A percentile compares a stretch with the other conserved stretches of the same genome.
These are phyloP conservation scores for Bimuria novae-zelandiae DNA, from an alignment of 2,329 filamentous ascomycete genomes.

Conservation along the genomic window DNA sequence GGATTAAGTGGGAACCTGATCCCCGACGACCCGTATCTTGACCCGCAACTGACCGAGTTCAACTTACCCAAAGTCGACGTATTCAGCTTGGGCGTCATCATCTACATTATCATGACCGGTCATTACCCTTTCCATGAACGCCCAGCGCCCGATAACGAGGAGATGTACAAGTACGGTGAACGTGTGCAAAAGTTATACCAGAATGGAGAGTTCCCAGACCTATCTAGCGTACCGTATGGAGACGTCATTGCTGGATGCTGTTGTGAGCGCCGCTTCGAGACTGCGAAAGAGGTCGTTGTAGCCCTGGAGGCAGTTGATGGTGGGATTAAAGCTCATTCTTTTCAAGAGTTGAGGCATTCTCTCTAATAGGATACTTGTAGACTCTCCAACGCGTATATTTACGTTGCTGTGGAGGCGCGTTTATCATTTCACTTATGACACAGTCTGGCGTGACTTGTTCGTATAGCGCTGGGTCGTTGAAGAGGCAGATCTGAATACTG, in stretches of 20 bases:
- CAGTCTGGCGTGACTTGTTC: no score
- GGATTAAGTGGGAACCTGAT: slow-evolving; percentile 12
- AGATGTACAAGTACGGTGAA: slow-evolving; percentile 11
- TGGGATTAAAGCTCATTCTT: no score
- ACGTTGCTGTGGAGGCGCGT: no score
- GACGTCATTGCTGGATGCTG: slow-evolving; percentile 18
- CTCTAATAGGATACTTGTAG: no score
- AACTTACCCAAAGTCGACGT: slow-evolving; percentile 13
- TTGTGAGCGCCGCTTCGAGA: slow-evolving; percentile 14
- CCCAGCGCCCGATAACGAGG: slow-evolving; percentile 7
- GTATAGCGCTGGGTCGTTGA: no score
- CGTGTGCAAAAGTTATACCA: slow-evolving; percentile 10
- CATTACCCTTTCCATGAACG: slow-evolving; percentile 16
- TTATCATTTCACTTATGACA: no score
- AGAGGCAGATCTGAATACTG: no score
- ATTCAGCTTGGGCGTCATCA: slow-evolving; percentile 12
- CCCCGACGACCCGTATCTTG: slow-evolving; percentile 15
- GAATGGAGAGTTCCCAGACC: slow-evolving; percentile 14
- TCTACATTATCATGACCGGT: slow-evolving; percentile 16
- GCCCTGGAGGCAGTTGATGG: no score
- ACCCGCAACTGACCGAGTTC: slow-evolving; percentile 7
- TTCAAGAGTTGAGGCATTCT: no score
- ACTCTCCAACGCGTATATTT: no score
- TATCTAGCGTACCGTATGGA: slow-evolving; percentile 13
- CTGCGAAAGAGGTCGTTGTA: slow-evolving; percentile 15